phyloP scores from a whole-genome alignment of 192 early-diverging fungal genomes.

The Tieghemiomyces parasiticus region DNA sequence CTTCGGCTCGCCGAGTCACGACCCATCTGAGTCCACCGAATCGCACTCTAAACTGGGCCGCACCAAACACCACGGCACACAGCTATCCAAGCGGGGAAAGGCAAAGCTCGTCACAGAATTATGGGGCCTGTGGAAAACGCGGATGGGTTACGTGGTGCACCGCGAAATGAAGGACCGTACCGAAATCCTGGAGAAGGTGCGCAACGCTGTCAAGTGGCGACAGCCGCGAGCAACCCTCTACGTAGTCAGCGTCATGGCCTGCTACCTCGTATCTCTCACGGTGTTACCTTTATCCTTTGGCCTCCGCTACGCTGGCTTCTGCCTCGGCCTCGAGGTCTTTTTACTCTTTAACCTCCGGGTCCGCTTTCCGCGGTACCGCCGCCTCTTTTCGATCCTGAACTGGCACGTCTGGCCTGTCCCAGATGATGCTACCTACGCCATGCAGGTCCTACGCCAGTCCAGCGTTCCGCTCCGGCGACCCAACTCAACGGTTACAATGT shows the following conservation, averaged over 20 bases:
- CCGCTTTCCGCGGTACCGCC: conserved; percentile 29
- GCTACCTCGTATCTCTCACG: conserved; percentile 15
- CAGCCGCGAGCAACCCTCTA: conserved; percentile 12
- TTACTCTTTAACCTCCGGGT: conserved; percentile 24
- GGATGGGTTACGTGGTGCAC: conserved; percentile 7
- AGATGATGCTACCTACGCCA: conserved; percentile 30
- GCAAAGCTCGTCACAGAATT: conserved; percentile 1
- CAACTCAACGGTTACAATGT: no score
- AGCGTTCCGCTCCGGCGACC: background rate
- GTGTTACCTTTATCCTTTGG: conserved; percentile 16
- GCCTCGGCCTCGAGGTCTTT: conserved; percentile 29
- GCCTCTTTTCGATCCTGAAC: conserved; percentile 28
- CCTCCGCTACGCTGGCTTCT: conserved; percentile 15
- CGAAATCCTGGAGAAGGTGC: conserved; percentile 9
- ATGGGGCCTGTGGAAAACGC: conserved; percentile 2
- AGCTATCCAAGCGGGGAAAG: background rate
- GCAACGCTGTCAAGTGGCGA: conserved; percentile 10
- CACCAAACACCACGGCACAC: no score
- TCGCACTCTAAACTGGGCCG: no score
- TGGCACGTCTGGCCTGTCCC: conserved; percentile 34
- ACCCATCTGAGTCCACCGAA: no score
- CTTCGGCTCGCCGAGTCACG: background rate
- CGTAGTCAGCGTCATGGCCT: conserved; percentile 14
- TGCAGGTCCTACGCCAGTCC: conserved; percentile 20
- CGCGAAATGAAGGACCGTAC: conserved; percentile 8